phyloP scores from a whole-genome alignment of 306 rosid species.

The Luffa aegyptiaca region DNA sequence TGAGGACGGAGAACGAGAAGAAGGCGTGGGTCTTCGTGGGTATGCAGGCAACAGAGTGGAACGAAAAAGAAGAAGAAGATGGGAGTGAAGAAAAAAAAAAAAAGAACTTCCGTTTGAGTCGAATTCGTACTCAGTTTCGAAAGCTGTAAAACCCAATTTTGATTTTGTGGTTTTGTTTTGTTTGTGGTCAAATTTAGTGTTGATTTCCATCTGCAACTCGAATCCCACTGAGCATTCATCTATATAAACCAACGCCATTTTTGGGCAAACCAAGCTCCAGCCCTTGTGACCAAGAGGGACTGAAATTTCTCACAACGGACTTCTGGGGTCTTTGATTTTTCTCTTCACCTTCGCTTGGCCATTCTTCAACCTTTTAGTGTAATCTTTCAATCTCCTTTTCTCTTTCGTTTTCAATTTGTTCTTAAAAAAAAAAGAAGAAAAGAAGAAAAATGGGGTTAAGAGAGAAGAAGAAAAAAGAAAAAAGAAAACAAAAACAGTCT shows the following conservation, averaged over 20 bases:
- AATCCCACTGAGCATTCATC: background rate
- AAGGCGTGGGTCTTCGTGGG: no score
- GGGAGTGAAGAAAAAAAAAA: background rate
- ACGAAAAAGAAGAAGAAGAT: background rate
- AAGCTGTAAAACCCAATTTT: conserved; percentile 2
- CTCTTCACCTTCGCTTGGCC: background rate
- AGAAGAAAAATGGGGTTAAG: no score
- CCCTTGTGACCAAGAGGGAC: background rate
- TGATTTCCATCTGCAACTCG: background rate
- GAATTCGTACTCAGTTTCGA: background rate
- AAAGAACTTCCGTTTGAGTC: background rate
- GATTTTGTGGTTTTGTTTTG: background rate
- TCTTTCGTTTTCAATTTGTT: background rate
- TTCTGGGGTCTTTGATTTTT: background rate
- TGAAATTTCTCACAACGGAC: background rate
- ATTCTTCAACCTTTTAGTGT: background rate
- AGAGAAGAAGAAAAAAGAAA: no score
- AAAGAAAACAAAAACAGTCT: no score
- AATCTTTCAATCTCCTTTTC: background rate
- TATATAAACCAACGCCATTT: background rate
- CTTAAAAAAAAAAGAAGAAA: no score
- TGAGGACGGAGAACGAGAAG: no score
- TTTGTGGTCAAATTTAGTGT: background rate
- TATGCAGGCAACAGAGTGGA: background rate
- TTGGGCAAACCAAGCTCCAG: background rate